A percentile compares a stretch with the other conserved stretches of the same genome.
These are phyloP conservation scores for Fusarium scirpi DNA, from an alignment of 2,329 filamentous ascomycete species.

Conservation along the genomic window DNA sequence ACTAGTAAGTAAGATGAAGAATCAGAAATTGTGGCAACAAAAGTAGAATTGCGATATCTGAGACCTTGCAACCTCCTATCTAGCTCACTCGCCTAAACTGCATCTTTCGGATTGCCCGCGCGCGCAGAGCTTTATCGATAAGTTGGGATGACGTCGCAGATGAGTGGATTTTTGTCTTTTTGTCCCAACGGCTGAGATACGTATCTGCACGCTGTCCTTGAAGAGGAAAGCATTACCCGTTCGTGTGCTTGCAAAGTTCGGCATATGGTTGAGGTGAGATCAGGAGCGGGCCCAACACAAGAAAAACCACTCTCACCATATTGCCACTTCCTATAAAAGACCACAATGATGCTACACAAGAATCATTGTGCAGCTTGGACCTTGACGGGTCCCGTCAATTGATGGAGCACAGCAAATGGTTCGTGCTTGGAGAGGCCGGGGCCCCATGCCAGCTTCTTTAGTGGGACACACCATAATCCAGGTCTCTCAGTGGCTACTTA, in stretches of 20 bases:
- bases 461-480: constrained; percentile 11
- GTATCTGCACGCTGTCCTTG: constrained; percentile 34
- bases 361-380: constrained; percentile 35
- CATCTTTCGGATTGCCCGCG: constrained; percentile 28
- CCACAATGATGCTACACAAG: constrained; percentile 31
- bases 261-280: constrained; percentile 29
- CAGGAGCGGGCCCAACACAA: constrained; percentile 26
- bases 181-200: constrained; percentile 44
- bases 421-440: constrained; percentile 16
- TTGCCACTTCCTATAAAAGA: constrained; percentile 31
- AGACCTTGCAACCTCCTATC: constrained; percentile 42
- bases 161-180: constrained; percentile 32
- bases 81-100: constrained; percentile 34
- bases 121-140: constrained; percentile 48
- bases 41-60: constrained; percentile 39
- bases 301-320: constrained; percentile 12
- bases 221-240: constrained; percentile 23
- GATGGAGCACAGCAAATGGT: constrained; percentile 24
- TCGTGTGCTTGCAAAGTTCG: constrained; percentile 13
- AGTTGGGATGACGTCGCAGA: constrained; percentile 46
- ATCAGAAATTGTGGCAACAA: constrained; percentile 32
- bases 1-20: constrained; percentile 24
- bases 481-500: constrained; percentile 23
- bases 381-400: constrained; percentile 15
- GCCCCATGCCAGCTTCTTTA: constrained; percentile 37